Base-by-base conservation (phyloP, 495 filamentous ascomycete species). In the Penicillium soppii region DNA sequence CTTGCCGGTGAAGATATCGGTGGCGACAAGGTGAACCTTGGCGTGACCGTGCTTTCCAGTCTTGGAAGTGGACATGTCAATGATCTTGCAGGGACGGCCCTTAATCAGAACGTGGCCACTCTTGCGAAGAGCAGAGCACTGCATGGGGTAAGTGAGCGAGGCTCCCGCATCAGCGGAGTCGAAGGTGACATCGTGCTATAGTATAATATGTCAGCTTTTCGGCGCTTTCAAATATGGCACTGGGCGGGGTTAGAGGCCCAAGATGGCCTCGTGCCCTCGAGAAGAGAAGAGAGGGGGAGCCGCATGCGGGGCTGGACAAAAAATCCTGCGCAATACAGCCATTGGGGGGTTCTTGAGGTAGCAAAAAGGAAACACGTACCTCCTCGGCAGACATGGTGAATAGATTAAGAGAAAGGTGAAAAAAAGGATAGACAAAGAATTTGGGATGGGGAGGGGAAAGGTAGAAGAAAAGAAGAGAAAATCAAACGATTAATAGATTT, bases 21-120 rank as follows among this genome's bases (percentile, higher is more conserved):
- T 84, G 68, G 89, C 94, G 64, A 95, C 85, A 54, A 99, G 76
- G 81, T 99, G 91, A 71, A 97, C 94, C 87, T 99, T 99, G 74
- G 94, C 94, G 87, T 99, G 94, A 74, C 94, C 94, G 88, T 99
- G 94, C 89, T 99, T 99, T 74, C 94, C 94, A 56, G 94, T 99
- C 91, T 99, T 99, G 69, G 94, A 99, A 77, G 94, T 99, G 55
- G 89, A 92, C 94, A 99, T 99, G 68, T 97, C 94, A 72, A 97
- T 89, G 64, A 99, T 99, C 86, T 97, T 97, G 91, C 94, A 99
- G 56, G 94, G 94, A 63, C 94, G 92, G 70, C 80, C 76, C 84
- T 99, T 97, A 78, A 99, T 97, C 66, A 92, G 88, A 77, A 99
- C 94, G 76, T 85, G 84, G 61, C 94, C 94, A 85, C 92, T 94